phyloP scores from a whole-genome alignment of 2,329 filamentous ascomycete genomes.

The Penicillium brasilianum region DNA sequence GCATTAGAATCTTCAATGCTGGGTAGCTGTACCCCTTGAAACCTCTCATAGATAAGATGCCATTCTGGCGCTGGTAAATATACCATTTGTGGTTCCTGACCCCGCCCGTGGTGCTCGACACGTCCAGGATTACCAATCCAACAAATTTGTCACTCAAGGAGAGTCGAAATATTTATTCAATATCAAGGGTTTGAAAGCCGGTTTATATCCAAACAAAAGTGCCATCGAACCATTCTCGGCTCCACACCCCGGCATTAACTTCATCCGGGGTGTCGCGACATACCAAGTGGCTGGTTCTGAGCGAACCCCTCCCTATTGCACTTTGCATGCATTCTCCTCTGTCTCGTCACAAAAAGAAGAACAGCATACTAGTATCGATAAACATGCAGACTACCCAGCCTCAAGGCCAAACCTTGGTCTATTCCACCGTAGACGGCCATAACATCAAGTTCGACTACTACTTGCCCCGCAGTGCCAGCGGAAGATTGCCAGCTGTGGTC shows the following conservation, averaged over 20 bases:
- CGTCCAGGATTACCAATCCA: not conserved
- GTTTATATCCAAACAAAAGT: not conserved
- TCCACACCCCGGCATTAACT: constrained; percentile 5
- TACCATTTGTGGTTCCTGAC: no score
- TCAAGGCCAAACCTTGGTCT: constrained; percentile 21
- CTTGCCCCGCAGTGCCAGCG: constrained; percentile 13
- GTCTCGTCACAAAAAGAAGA: not conserved
- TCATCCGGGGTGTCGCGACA: not conserved
- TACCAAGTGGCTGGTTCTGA: not conserved
- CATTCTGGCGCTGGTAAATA: no score
- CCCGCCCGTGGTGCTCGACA: no score
- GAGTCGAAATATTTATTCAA: not conserved
- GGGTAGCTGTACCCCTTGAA: no score
- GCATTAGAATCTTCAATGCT: no score
- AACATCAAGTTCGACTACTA: constrained; percentile 31
- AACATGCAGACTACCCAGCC: not conserved
- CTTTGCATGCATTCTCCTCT: not conserved
- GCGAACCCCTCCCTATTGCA: not conserved
- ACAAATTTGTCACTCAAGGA: not conserved
- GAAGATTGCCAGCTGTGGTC: constrained; percentile 25
- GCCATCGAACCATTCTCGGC: not conserved
- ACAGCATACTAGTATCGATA: not conserved
- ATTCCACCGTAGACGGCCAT: constrained; percentile 25
- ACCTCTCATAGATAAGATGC: no score
- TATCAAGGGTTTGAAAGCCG: no score